These are phyloP conservation scores for Pleurotus sapidus DNA, from an alignment of 768 basidiomycete genomes.

Conservation along the genomic window DNA sequence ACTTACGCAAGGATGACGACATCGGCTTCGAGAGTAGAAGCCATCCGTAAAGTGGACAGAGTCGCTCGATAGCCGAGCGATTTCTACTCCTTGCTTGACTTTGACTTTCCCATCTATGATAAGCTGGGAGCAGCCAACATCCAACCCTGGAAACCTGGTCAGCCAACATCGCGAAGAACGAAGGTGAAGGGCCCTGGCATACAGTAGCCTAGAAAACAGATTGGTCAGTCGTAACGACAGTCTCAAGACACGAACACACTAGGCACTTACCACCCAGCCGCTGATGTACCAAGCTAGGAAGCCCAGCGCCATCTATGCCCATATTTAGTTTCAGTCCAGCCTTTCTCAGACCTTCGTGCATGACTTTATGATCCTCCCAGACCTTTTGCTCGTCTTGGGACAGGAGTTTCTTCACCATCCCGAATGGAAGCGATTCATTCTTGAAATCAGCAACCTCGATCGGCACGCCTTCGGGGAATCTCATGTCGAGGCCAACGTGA, in stretches of 20 bases:
- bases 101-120: conserved; percentile 55
- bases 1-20: conserved; percentile 43
- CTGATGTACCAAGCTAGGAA: conserved; percentile 23
- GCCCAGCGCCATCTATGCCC: conserved; percentile 30
- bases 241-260: background rate
- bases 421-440: conserved; percentile 18
- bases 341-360: conserved; percentile 30
- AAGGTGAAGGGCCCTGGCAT: background rate
- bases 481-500: background rate
- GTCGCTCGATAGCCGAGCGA: conserved; percentile 29
- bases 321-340: conserved; percentile 33
- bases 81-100: conserved; percentile 50
- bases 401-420: conserved; percentile 19
- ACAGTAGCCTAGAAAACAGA: conserved; percentile 13
- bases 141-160: conserved; percentile 23
- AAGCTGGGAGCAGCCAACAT: conserved; percentile 48
- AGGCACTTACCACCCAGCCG: conserved; percentile 27
- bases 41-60: conserved; percentile 36
- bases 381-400: conserved; percentile 12
- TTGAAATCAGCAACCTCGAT: conserved; percentile 23
- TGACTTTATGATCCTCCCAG: conserved; percentile 28
- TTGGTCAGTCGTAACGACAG: background rate
- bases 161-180: background rate
- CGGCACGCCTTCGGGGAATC: conserved; percentile 18
- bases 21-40: conserved; percentile 36